These are phyloP conservation scores for Penicillium riverlandense DNA, from an alignment of 495 filamentous ascomycete species.

Conservation along the genomic window DNA sequence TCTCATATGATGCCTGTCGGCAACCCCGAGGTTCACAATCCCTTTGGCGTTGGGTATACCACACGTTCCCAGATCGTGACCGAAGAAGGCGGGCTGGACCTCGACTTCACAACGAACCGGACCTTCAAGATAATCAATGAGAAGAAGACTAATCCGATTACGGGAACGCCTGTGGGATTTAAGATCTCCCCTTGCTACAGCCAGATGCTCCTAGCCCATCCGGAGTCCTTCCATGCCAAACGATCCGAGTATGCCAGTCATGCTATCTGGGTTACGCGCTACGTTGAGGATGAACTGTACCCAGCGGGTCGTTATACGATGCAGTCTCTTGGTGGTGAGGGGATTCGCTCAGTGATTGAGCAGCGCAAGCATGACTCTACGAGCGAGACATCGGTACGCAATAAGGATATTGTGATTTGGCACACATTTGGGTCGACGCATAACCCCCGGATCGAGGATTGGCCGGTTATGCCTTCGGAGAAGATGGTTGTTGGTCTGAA, in stretches of 20 bases:
- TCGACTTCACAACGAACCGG: constrained; percentile 54
- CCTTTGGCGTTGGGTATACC: constrained; percentile 68
- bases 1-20: constrained; percentile 60
- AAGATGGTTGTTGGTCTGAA: constrained; percentile 49
- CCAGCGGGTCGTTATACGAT: constrained; percentile 79
- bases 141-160: constrained; percentile 56
- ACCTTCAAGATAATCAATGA: constrained; percentile 78
- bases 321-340: constrained; percentile 56
- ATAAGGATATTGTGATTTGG: constrained; percentile 44
- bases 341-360: constrained; percentile 14
- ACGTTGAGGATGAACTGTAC: constrained; percentile 71
- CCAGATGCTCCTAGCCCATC: constrained; percentile 73
- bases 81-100: constrained; percentile 54
- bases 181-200: constrained; percentile 65
- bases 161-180: constrained; percentile 70
- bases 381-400: constrained; percentile 24
- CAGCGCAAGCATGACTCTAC: background rate
- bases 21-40: constrained; percentile 50
- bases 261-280: constrained; percentile 71
- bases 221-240: constrained; percentile 57
- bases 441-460: constrained; percentile 53
- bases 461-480: constrained; percentile 55
- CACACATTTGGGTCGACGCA: constrained; percentile 56
- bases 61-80: constrained; percentile 46
- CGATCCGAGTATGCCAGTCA: constrained; percentile 74